These are phyloP conservation scores for Coprinopsis cinerea DNA, from an alignment of 768 basidiomycete genomes.

Conservation along the genomic window DNA sequence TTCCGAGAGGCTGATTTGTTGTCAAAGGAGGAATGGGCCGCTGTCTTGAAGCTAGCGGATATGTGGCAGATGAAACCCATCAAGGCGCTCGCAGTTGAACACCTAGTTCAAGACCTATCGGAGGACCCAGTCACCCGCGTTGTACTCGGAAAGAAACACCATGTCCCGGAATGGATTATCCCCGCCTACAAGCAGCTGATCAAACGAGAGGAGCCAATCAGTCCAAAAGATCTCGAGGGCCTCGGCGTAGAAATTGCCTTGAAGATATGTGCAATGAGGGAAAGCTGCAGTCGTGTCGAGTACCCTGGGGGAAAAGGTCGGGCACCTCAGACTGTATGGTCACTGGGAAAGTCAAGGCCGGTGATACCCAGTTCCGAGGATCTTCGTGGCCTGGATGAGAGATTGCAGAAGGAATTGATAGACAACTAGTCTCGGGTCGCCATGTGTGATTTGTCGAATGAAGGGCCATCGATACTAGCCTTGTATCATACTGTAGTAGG, in stretches of 20 bases:
- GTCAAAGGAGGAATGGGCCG: constrained; percentile 35
- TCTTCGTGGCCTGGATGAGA: too few species aligned
- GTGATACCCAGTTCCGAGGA: too few species aligned
- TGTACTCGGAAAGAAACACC: background rate
- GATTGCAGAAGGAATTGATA: too few species aligned
- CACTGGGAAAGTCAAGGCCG: too few species aligned
- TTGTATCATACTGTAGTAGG: too few species aligned
- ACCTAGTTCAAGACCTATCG: constrained; percentile 14
- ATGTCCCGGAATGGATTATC: background rate
- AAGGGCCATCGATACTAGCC: too few species aligned
- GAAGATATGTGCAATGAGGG: background rate
- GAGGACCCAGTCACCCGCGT: constrained; percentile 11
- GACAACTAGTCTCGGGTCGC: too few species aligned
- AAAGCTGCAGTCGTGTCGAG: background rate
- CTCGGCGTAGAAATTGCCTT: background rate
- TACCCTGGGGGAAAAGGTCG: too few species aligned
- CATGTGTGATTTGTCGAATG: too few species aligned
- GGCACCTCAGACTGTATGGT: too few species aligned
- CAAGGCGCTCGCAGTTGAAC: constrained; percentile 21
- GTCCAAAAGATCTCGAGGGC: background rate
- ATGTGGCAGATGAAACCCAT: constrained; percentile 31
- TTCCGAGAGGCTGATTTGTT: too few species aligned
- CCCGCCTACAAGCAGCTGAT: background rate
- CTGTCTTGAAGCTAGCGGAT: constrained; percentile 29
- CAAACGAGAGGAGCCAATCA: background rate